Evolutionary conservation across 352 stramenopile genomes (phyloP), one percentile per base, ranked within the genome.

Genomic region (Globisporangium radiosum): DNA sequence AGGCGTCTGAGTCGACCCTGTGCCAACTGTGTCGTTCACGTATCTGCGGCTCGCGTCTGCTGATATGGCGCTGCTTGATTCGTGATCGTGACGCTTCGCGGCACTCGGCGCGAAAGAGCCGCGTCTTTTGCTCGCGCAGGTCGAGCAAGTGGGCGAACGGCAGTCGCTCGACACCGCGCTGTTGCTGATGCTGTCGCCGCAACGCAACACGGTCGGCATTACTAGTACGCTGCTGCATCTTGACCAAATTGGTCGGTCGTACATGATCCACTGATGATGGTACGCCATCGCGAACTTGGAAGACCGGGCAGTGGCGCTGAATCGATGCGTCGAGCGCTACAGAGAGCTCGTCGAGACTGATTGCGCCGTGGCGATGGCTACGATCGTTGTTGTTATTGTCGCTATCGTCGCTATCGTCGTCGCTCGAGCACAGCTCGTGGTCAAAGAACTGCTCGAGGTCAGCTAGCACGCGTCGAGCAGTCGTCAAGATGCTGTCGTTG

Each of bases 261-360:
- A 25, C 25, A 25, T 25, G 25, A 25, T 25, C 25, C 25, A 25
- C 25, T 25, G 25, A 1, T 25, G 25, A 25, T 25, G 25, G 25
- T 25, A 25, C 25, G 25, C 25, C 25, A 25, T 25, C 25, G 25
- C 25, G 25, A 25, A 25, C 25, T 25, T 2, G 25, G 25, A 25
- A 25, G 25, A 17, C 33, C 47, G n/a, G 63, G 10, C 54, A 60
- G 60, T 85, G 71, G 7, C 76, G 76, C 10, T 77, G 65, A 39
- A 88, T 88, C 10, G 78, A 75, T 42, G 74, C 76, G 37, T 87
- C 78, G 39, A 88, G 52, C 25, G 75, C 77, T 33, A 88, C 54
- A 2, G 63, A 67, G 45, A 86, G 66, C 63, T 88, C 78, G 38
- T 85, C 69, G 4, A 87, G 59, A 14, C 61, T 76, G 47, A 81